Evolutionary conservation across 169 alveolate genomes (phyloP), one percentile per base, ranked within the genome.

Genomic region (Cryptosporidium ryanae): DNA sequence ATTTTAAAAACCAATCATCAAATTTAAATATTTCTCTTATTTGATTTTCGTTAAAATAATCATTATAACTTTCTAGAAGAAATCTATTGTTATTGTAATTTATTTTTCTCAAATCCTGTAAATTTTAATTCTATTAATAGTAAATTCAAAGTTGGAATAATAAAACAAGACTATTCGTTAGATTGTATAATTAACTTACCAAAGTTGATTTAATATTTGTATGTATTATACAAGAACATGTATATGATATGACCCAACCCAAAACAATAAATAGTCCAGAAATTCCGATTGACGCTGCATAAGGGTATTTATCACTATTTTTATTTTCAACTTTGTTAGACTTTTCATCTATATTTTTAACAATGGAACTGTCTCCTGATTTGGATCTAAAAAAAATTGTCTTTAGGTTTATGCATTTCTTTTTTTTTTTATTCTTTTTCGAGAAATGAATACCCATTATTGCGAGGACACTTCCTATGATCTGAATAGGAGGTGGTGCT

Each of bases 401-500:
- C 43, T 18, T 31, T 7, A 15, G 17, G 44, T 18, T 27, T 59
- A 31, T 43, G 18, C 57, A 15, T 43, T 76, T 57, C 38, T 76
- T 46, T 31, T 76, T 54, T 57, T 13, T 76, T 15, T 61, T 76
- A 17, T 54, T 44, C 46, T 76, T 43, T 46, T 76, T 76, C 18
- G 87, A 76, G 31, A 82, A 70, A 49, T 82, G 90, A 21, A 82
- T 66, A 18, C 90, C 90, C n/a, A 82, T 10, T 32, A 82, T 82
- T 25, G 90, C 90, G 25, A 82, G 55, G 27, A 54, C 29, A 49
- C 84, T 66, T 8, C 90, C 90, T 7, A 82, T 21, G 7, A 82
- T 49, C 21, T 82, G 90, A 27, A 82, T 55, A n/a, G 59, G 12
- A 6, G 90, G 82, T 29, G 90, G 90, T 2, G 82, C 31, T 31